Conservation (phyloP, 371 early-diverging fungal genomes). For the Catenaria anguillulae region DNA sequence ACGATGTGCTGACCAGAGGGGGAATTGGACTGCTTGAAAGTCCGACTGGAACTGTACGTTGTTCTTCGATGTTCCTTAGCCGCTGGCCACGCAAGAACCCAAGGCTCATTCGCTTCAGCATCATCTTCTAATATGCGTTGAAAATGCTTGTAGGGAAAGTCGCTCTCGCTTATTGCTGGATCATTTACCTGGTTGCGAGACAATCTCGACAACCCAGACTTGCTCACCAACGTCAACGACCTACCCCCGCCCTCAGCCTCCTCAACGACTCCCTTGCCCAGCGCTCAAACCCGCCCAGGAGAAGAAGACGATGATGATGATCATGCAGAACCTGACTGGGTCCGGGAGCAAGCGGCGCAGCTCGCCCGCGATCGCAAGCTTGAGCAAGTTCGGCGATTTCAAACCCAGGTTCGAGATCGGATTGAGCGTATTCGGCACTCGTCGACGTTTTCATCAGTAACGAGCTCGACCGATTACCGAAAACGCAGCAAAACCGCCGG, state of each 20-base stretch:
- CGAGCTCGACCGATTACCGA: too few relatives aligned
- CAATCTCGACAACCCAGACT: background rate
- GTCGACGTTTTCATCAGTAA: too few relatives aligned
- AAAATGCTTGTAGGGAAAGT: constrained; percentile 67
- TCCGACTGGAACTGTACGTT: constrained; percentile 85
- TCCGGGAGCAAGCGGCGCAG: too few relatives aligned
- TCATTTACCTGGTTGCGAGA: constrained; percentile 67
- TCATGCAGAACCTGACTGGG: background rate
- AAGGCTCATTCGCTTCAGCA: background rate
- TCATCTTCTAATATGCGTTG: background rate
- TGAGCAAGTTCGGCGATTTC: too few relatives aligned
- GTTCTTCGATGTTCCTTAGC: constrained; percentile 1
- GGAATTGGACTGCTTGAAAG: constrained; percentile 74
- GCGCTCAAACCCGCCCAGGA: too few relatives aligned
- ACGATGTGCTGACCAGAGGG: constrained; percentile 41
- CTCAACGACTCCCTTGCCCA: too few relatives aligned
- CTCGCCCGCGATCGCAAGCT: too few relatives aligned
- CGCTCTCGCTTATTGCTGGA: constrained; percentile 71
- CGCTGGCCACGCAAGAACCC: background rate
- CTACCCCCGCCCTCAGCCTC: too few relatives aligned
- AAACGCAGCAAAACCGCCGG: too few relatives aligned
- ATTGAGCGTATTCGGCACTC: too few relatives aligned
- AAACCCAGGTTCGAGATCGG: too few relatives aligned
- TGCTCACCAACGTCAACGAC: background rate
- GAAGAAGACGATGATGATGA: background rate